Conservation (phyloP, 805 yeast genomes). For the Myxozyma monticola region DNA sequence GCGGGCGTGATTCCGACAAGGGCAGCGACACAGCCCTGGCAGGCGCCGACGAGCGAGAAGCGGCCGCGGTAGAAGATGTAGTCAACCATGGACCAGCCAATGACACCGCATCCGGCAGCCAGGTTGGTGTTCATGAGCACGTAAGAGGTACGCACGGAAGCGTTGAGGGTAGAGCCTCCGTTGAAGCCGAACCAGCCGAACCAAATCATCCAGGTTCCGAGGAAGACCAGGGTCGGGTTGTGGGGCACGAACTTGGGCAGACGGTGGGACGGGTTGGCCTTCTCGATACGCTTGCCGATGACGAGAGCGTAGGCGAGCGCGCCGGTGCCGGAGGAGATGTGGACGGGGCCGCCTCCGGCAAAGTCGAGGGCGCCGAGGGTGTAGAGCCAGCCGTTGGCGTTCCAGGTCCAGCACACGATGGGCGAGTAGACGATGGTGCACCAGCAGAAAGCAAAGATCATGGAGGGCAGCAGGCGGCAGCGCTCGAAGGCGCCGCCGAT, state of each 20-base stretch:
- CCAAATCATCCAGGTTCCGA: conserved; percentile 95
- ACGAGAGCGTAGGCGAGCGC: conserved; percentile 91
- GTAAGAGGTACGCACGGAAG: conserved; percentile 90
- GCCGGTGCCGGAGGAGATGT: conserved; percentile 89
- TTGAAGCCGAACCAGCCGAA: conserved; percentile 99
- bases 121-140: conserved; percentile 90
- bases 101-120: conserved; percentile 91
- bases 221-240: conserved; percentile 82
- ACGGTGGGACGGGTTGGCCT: conserved; percentile 5
- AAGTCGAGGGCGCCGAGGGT: conserved; percentile 85
- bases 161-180: conserved; percentile 96
- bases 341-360: conserved; percentile 99
- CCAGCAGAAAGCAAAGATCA: conserved; percentile 92
- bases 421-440: conserved; percentile 95
- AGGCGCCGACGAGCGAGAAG: conserved; percentile 88
- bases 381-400: conserved; percentile 85
- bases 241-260: conserved; percentile 55
- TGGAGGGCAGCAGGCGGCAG: conserved; percentile 94
- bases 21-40: conserved; percentile 93
- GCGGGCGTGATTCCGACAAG: conserved; percentile 95
- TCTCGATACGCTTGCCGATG: conserved; percentile 83
- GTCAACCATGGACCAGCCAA: conserved; percentile 93
- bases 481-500: conserved; percentile 98
- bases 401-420: conserved; percentile 98
- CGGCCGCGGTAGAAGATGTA: conserved; percentile 59